Conservation (phyloP, 768 basidiomycete species). For the Leucocoprinus leucothites region DNA sequence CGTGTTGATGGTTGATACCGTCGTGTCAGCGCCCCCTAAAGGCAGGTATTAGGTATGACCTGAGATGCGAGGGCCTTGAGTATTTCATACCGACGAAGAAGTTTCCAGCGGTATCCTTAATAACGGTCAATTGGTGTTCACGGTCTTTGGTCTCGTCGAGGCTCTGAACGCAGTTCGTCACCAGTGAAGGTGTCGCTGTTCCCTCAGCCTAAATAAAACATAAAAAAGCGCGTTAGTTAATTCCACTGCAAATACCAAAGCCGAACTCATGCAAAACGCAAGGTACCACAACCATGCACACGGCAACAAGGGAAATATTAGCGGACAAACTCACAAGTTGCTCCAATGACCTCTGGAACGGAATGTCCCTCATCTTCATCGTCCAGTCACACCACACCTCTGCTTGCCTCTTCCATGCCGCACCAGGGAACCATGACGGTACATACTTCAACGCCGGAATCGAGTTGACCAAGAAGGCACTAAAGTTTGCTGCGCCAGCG, state of each 20-base stretch:
- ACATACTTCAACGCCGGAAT: constrained; percentile 31
- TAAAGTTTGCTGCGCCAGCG: constrained; percentile 26
- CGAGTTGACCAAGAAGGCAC: constrained; percentile 34
- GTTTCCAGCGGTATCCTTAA: constrained; percentile 18
- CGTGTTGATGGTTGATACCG: constrained; percentile 18
- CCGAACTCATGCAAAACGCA: too few species aligned
- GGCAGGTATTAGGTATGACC: neutral
- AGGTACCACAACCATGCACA: too few species aligned
- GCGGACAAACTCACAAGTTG: constrained; percentile 17
- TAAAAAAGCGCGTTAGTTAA: too few species aligned
- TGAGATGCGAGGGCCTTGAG: neutral
- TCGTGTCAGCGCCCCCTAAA: constrained; percentile 22
- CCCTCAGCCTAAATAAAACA: constrained; percentile 15
- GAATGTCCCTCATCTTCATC: constrained; percentile 21
- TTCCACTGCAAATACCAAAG: too few species aligned
- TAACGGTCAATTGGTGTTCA: constrained; percentile 14
- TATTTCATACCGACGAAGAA: constrained; percentile 22
- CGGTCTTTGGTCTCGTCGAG: constrained; percentile 17
- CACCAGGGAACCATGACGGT: constrained; percentile 36
- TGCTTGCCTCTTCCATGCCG: constrained; percentile 34
- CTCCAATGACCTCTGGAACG: constrained; percentile 20
- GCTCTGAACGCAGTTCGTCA: constrained; percentile 14
- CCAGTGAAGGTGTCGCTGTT: constrained; percentile 17
- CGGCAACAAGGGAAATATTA: neutral
- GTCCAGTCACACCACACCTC: constrained; percentile 25